Evolutionary conservation across 306 rosid genomes (phyloP).

Genomic region (Pyrus betulifolia): DNA sequence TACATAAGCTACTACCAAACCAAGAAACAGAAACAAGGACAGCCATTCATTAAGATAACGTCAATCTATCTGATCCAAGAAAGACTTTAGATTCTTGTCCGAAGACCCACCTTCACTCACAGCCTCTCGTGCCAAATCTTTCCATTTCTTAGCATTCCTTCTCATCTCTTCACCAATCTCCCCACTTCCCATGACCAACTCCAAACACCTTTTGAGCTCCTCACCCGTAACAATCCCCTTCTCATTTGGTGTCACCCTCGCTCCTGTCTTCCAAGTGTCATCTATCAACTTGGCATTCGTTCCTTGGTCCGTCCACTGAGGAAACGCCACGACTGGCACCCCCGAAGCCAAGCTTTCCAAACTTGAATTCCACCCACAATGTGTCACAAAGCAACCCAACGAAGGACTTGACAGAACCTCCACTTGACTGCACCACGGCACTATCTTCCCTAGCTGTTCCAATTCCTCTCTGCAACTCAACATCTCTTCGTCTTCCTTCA

Average conservation of each 20-base stretch:
- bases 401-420: slow-evolving; percentile 18
- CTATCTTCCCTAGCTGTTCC: slow-evolving; percentile 23
- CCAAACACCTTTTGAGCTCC: slow-evolving; percentile 29
- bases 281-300: slow-evolving; percentile 32
- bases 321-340: slow-evolving; percentile 22
- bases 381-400: slow-evolving; percentile 26
- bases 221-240: slow-evolving; percentile 12
- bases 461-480: slow-evolving; percentile 5
- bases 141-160: slow-evolving; percentile 26
- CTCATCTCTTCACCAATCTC: slow-evolving; percentile 8
- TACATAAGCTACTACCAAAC: too few species aligned
- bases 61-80: slow-evolving; percentile 13
- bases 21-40: too few species aligned
- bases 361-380: slow-evolving; percentile 35
- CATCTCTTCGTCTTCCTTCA: not conserved
- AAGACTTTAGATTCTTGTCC: slow-evolving; percentile 10
- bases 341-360: slow-evolving; percentile 25
- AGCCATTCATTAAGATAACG: not conserved
- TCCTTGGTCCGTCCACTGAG: slow-evolving; percentile 19
- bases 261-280: slow-evolving; percentile 25
- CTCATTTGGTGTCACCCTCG: slow-evolving; percentile 12
- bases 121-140: slow-evolving; percentile 18
- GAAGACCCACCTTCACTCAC: slow-evolving; percentile 29
- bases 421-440: slow-evolving; percentile 27
- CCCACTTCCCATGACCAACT: slow-evolving; percentile 18